These are phyloP conservation scores for Gossypium turneri DNA, from an alignment of 345 rosid species.

Conservation along the genomic window DNA sequence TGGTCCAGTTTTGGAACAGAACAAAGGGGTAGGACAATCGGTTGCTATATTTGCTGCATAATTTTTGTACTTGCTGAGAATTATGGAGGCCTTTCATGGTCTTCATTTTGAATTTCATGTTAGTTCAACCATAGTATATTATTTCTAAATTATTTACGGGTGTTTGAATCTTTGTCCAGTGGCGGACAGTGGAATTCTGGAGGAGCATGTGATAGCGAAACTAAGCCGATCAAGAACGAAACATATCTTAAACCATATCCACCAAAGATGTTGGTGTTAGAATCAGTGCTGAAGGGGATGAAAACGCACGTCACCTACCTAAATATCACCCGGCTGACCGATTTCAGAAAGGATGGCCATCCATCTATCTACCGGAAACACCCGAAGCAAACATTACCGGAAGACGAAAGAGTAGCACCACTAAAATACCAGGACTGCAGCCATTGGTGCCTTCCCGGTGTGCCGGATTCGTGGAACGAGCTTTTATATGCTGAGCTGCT, in stretches of 20 bases:
- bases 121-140: neutral
- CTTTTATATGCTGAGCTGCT: conserved; percentile 72
- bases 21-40: too few species aligned
- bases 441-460: conserved; percentile 99
- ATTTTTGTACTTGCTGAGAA: neutral
- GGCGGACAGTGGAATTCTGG: conserved; percentile 99
- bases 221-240: conserved; percentile 75
- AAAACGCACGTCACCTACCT: conserved; percentile 73
- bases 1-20: too few species aligned
- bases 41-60: too few species aligned
- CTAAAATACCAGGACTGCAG: conserved; percentile 85
- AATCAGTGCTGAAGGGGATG: conserved; percentile 69
- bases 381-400: conserved; percentile 29
- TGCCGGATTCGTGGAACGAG: conserved; percentile 92
- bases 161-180: conserved; percentile 32
- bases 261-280: conserved; percentile 73
- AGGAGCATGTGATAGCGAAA: conserved; percentile 81
- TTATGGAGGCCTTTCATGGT: neutral
- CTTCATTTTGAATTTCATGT: neutral
- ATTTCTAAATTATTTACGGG: neutral
- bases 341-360: conserved; percentile 89
- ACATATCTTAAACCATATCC: conserved; percentile 67
- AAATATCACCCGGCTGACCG: conserved; percentile 77
- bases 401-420: conserved; percentile 47
- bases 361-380: conserved; percentile 84